phyloP scores from a whole-genome alignment of 2,329 filamentous ascomycete genomes.

The Chaetomiaceae sp. region DNA sequence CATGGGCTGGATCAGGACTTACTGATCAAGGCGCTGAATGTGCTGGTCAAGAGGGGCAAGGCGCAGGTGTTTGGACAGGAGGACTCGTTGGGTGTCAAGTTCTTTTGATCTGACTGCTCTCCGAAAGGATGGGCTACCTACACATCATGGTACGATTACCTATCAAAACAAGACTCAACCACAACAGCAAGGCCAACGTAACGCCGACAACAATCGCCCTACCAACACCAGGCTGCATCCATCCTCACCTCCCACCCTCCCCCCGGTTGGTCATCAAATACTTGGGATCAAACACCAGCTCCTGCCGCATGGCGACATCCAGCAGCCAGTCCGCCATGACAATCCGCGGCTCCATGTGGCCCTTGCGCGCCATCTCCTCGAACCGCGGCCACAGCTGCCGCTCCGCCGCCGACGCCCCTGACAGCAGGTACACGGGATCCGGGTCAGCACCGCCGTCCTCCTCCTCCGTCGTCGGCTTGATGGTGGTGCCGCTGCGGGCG shows the following conservation, averaged over 20 bases:
- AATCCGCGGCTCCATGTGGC: constrained; percentile 75
- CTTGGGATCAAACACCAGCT: constrained; percentile 62
- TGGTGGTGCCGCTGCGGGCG: constrained; percentile 64
- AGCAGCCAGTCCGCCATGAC: constrained; percentile 87
- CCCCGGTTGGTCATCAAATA: constrained; percentile 47
- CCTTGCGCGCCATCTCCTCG: constrained; percentile 68
- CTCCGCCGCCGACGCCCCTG: constrained; percentile 62
- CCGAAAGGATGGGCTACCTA: no score
- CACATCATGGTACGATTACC: not conserved
- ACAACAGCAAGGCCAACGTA: not conserved
- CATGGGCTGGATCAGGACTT: constrained; percentile 83
- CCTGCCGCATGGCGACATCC: constrained; percentile 83
- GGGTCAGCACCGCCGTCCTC: constrained; percentile 57
- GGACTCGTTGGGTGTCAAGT: constrained; percentile 89
- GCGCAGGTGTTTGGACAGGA: constrained; percentile 91
- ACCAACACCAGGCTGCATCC: constrained; percentile 9
- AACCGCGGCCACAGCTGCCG: constrained; percentile 76
- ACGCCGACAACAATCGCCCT: not conserved
- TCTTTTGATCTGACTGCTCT: constrained; percentile 60
- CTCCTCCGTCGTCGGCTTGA: constrained; percentile 57
- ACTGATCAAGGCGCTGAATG: constrained; percentile 70
- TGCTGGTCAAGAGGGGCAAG: constrained; percentile 84
- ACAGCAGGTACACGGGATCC: constrained; percentile 80
- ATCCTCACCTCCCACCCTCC: not conserved
- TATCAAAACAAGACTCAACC: not conserved